Base-by-base conservation (phyloP, 78 protist genomes). In the Dictyostelium firmibasis region DNA sequence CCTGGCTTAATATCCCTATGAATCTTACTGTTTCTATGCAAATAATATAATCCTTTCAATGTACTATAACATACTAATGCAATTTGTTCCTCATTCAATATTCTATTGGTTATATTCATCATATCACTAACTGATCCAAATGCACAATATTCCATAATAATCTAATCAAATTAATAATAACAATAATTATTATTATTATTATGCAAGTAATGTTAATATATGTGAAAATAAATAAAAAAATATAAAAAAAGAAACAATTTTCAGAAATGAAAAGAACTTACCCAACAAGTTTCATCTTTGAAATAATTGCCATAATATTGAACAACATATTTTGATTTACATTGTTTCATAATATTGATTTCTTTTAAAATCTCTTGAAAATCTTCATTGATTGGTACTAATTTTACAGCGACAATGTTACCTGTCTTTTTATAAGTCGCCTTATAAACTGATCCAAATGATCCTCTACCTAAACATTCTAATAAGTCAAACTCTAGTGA, bases 1-100 rank as follows among this genome's bases (percentile, higher is more conserved):
- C 96, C 98, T 60, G 97, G 96, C 62, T 97, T 95, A n/a, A 97
- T 84, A 69, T 97, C 98, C 20, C 98, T 38, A 78, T 97, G 98
- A 23, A 96, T 74, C 14, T 85, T 82, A 44, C 95, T 93, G 11
- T 86, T 85, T 53, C 84, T 74, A 72, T 97, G 98, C 27, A 97
- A 69, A 85, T 96, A 97, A 36, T 67, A 78, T 16, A 97, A 92
- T 27, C 98, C 98, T 70, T 96, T 83, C 43, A 94, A 43, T 47
- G 83, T 67, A 84, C 96, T 93, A 31, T 81, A 84, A 47, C 92
- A 84, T 25, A 94, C 86, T 10, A 85, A 72, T 67, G 97, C 97
- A 60, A 94, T 86, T 25, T 81, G 91, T 44, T 94, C 97, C 57
- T 94, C 97, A 79, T 81, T 86, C 29, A 94, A 84, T 25, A 85